A percentile compares a stretch with the other conserved stretches of the same genome.
phyloP scores from a whole-genome alignment of 306 rosid genomes.

The Pachyrhizus erosus region DNA sequence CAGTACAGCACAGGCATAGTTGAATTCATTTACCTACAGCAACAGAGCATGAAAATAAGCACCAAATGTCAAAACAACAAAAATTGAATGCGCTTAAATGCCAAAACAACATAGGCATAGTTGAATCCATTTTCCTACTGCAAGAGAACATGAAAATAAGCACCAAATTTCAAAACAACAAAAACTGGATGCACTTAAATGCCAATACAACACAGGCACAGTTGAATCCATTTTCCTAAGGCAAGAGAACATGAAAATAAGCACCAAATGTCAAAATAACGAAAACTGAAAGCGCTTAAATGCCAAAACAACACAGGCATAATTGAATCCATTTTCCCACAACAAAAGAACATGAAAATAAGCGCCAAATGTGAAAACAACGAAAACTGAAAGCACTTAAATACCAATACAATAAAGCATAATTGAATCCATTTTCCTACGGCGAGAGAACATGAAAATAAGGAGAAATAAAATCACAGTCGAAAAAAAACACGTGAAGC shows the following conservation, averaged over 20 bases:
- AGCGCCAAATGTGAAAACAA: neutral
- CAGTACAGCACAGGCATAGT: neutral
- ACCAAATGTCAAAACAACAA: neutral
- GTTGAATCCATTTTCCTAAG: neutral
- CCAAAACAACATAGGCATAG: neutral
- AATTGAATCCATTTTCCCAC: neutral
- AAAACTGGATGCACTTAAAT: neutral
- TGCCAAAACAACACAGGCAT: conserved; percentile 16
- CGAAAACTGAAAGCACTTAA: neutral
- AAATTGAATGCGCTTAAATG: neutral
- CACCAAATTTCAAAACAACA: neutral
- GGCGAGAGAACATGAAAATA: neutral
- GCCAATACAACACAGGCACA: neutral
- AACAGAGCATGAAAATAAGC: neutral
- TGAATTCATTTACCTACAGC: neutral
- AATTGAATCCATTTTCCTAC: too few relatives aligned
- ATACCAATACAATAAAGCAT: conserved; percentile 13
- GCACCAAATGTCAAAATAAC: neutral
- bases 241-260: neutral
- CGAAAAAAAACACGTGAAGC: neutral
- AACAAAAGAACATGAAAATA: neutral
- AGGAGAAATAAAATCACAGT: neutral
- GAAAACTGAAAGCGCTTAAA: neutral
- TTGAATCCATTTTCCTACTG: neutral
- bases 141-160: neutral